Evolutionary conservation across 192 early-diverging fungal genomes (phyloP).

Genomic region (Nowakowskiella sp.): DNA sequence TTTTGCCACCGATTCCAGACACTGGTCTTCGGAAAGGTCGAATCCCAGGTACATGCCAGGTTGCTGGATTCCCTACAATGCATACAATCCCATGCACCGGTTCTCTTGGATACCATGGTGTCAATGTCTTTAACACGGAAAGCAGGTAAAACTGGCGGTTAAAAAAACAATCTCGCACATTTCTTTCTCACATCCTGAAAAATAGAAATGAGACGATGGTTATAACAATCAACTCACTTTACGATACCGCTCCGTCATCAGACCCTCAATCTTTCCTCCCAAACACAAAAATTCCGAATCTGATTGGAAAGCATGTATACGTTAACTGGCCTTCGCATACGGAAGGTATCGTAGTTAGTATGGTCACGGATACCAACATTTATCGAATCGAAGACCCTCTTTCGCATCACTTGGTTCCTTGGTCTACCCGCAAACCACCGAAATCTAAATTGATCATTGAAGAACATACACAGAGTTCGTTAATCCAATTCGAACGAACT

Average conservation of each 20-base stretch:
- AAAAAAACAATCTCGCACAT: neutral
- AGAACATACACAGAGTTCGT: constrained; percentile 33
- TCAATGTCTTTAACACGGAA: constrained; percentile 78
- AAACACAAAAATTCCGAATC: neutral
- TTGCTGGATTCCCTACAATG: constrained; percentile 84
- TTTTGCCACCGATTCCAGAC: constrained; percentile 1
- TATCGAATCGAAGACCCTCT: too few species aligned
- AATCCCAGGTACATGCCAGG: constrained; percentile 4
- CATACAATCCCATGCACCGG: constrained; percentile 66
- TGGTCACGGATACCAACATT: too few species aligned
- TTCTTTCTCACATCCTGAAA: constrained; percentile 11
- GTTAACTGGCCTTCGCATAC: constrained; percentile 79
- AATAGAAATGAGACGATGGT: constrained; percentile 64
- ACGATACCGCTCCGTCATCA: too few species aligned
- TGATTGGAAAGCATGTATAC: constrained; percentile 26
- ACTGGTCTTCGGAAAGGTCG: constrained; percentile 9
- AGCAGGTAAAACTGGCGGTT: constrained; percentile 39
- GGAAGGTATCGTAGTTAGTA: constrained; percentile 60
- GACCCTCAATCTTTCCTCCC: too few species aligned
- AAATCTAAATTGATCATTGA: constrained; percentile 23
- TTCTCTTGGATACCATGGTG: constrained; percentile 65
- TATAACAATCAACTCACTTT: constrained; percentile 29
- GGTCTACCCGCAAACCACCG: constrained; percentile 40
- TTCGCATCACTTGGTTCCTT: too few species aligned
- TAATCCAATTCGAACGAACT: constrained; percentile 48